Conservation (phyloP, 768 basidiomycete species). For the Strobilomyces confusus region DNA sequence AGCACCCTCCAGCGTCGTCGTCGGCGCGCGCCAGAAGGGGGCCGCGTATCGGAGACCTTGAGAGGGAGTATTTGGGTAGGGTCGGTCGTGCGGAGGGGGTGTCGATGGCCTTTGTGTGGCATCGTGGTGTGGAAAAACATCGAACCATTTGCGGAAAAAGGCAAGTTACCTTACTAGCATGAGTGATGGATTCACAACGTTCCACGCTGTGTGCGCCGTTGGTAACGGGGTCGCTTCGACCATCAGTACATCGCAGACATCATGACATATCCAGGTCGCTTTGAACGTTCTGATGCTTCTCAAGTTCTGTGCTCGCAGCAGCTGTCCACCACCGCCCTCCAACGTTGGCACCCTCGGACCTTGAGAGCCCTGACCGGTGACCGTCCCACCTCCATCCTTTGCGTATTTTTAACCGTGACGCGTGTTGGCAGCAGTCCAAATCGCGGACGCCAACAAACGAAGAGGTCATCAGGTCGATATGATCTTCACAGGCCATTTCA, state of each 20-base stretch:
- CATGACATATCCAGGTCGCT: not conserved
- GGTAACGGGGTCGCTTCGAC: not conserved
- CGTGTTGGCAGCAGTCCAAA: not conserved
- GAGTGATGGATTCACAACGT: too few relatives aligned
- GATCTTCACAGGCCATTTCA: slow-evolving; percentile 17
- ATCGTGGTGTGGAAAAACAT: slow-evolving; percentile 8
- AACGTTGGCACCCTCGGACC: not conserved
- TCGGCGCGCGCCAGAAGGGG: not conserved
- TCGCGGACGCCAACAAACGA: not conserved
- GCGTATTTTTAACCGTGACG: not conserved
- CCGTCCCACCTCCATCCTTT: not conserved
- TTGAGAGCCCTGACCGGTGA: not conserved
- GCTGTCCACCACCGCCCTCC: not conserved
- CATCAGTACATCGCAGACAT: too few relatives aligned
- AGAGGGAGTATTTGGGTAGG: slow-evolving; percentile 16
- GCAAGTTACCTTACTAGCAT: too few relatives aligned
- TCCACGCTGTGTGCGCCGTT: not conserved
- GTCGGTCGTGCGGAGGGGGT: slow-evolving; percentile 2
- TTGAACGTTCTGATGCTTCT: not conserved
- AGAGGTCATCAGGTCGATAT: not conserved
- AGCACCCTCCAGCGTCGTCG: slow-evolving; percentile 15
- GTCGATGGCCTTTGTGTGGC: slow-evolving; percentile 2
- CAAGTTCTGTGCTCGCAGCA: not conserved
- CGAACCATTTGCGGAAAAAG: slow-evolving; percentile 1
- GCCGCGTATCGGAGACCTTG: slow-evolving; percentile 8